Evolutionary conservation across 2,329 filamentous ascomycete species (phyloP).

Genomic region (Penicillium hordei): DNA sequence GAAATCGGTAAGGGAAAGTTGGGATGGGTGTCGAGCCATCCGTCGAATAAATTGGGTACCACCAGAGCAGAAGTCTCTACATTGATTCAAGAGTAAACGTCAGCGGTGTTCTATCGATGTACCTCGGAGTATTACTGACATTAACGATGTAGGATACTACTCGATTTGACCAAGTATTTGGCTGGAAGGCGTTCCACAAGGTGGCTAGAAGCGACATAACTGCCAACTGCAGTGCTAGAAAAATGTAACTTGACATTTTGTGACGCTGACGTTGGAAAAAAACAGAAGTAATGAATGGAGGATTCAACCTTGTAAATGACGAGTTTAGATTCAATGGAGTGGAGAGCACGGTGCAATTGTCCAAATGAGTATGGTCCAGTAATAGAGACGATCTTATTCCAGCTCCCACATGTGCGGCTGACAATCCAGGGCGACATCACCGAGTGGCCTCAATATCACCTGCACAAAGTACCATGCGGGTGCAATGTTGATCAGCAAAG

Average conservation of each 20-base stretch:
- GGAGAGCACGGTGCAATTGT: not conserved
- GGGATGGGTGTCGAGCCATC: conserved; percentile 3
- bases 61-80: not conserved
- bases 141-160: not conserved
- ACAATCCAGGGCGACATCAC: not conserved
- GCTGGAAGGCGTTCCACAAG: not conserved
- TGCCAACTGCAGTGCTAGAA: not conserved
- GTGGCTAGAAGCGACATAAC: not conserved
- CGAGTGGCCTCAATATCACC: not conserved
- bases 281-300: not conserved
- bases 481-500: not conserved
- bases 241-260: not conserved
- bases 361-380: not conserved
- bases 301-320: not conserved
- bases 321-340: not conserved
- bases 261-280: not conserved
- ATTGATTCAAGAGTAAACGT: not conserved
- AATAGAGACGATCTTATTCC: not conserved
- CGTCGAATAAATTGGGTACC: not conserved
- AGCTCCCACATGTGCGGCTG: not conserved
- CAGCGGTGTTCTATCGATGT: not conserved
- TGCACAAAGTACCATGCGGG: not conserved
- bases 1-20: conserved; percentile 23
- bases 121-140: not conserved
- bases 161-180: not conserved